A percentile compares a stretch with the other conserved stretches of the same genome.
Conservation (phyloP, 1,284 basidiomycete genomes). For the Psilocybe mexicana region DNA sequence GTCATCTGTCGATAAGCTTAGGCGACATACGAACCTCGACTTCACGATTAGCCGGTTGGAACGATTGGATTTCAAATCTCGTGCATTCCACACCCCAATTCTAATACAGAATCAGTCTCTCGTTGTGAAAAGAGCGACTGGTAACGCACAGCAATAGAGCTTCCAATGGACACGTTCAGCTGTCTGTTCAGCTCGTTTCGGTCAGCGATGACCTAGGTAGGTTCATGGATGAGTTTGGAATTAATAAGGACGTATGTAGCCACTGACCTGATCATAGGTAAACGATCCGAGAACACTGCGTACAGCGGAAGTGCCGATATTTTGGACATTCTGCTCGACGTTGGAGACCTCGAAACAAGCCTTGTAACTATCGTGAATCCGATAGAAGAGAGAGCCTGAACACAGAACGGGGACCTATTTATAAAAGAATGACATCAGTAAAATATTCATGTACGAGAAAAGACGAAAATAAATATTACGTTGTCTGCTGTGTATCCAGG, state of each 20-base stretch:
- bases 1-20: neutral
- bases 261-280: conserved; percentile 40
- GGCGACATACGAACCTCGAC: conserved; percentile 39
- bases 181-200: conserved; percentile 51
- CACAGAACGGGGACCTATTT: conserved; percentile 44
- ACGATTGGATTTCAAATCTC: conserved; percentile 53
- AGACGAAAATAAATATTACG: conserved; percentile 25
- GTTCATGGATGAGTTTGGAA: neutral
- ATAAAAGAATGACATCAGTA: neutral
- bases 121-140: neutral
- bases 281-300: conserved; percentile 51
- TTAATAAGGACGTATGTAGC: neutral
- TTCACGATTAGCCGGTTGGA: conserved; percentile 52
- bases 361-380: conserved; percentile 49
- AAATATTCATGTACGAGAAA: neutral
- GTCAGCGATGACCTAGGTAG: conserved; percentile 47
- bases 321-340: conserved; percentile 46
- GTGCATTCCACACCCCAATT: conserved; percentile 58
- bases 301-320: conserved; percentile 52
- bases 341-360: conserved; percentile 51
- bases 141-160: conserved; percentile 39
- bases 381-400: conserved; percentile 53
- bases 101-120: conserved; percentile 22
- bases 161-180: conserved; percentile 48
- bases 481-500: conserved; percentile 55